Base-by-base conservation (phyloP, 441 rosid genomes). In the Gossypium aridum region DNA sequence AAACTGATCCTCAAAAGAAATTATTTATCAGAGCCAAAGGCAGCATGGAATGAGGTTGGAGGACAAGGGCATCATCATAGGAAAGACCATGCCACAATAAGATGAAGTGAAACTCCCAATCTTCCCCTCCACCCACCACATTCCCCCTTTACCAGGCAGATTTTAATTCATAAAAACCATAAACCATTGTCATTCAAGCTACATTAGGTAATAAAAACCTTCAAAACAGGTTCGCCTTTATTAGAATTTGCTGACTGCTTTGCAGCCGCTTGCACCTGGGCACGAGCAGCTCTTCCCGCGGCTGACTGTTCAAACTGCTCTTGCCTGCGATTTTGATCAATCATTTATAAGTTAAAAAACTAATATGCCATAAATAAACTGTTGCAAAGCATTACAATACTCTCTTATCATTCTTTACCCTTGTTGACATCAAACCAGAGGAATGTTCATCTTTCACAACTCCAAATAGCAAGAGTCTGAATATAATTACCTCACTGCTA, bases 211-310 rank as follows among this genome's bases (percentile, higher is more conserved):
- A 23, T 26, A 3, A 20, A 64, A 74, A 95, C 98, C 99, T 92
- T 96, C 60, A 93, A 85, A 79, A 84, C 96, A 17, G 99, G 96
- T 81, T 91, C 91, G 76, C 97, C 94, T 82, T 83, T 84, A 79
- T 87, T 89, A 61, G 92, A 37, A 80, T 84, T 88, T 28, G 90
- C 85, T 39, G 97, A 83, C 78, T 92, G 96, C 81, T 92, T 91
- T 13, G 92, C 92, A 92, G 85, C 87, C 74, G 76, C 88, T 14
- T 93, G 84, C 51, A 87, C 55, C 64, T 93, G 97, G 31, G 97
- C 97, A 25, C 88, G 88, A 0, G 99, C 98, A 73, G 97, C 99
- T 80, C 89, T 93, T 73, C 99, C 98, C 0, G 88, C 92, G 39
- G 99, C 97, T 31, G 98, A 96, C 74, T 93, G 91, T 37, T 96